These are phyloP conservation scores for Aquanectria penicillioides DNA, from an alignment of 2,329 filamentous ascomycete genomes.

Conservation along the genomic window DNA sequence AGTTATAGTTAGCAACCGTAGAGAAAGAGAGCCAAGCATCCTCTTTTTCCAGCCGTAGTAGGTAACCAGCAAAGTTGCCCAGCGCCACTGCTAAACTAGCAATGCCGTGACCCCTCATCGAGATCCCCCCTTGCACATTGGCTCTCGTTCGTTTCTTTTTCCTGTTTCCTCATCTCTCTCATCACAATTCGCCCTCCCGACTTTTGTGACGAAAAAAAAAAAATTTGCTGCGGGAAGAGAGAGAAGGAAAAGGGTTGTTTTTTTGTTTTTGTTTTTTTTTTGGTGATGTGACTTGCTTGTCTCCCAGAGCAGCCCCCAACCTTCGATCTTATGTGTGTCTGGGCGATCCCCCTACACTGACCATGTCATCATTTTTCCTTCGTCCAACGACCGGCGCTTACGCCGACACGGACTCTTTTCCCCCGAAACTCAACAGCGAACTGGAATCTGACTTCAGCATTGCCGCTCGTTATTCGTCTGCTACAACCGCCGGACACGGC, in stretches of 20 bases:
- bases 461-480: constrained; percentile 12
- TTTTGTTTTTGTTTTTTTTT: not conserved
- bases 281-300: no score
- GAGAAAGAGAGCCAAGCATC: no score
- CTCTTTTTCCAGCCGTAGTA: not conserved
- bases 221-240: not conserved
- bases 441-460: not conserved
- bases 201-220: constrained; percentile 8
- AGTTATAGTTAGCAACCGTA: constrained; percentile 1
- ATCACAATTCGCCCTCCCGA: constrained; percentile 2
- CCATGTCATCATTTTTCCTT: not conserved
- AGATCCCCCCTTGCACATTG: constrained; percentile 15
- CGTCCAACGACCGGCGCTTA: not conserved
- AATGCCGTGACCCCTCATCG: constrained; percentile 2
- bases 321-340: not conserved
- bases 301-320: constrained; percentile 1
- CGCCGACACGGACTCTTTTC: constrained; percentile 10
- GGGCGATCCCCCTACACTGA: not conserved
- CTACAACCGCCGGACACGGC: not conserved
- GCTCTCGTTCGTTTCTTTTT: constrained; percentile 19
- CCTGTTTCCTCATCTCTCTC: constrained; percentile 9
- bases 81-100: constrained; percentile 13
- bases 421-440: constrained; percentile 6
- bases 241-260: not conserved
- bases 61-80: constrained; percentile 5